Percentiles rank a stretch among this genome's conserved stretches.
phyloP scores from a whole-genome alignment of 345 rosid species.

The Passiflora organensis region DNA sequence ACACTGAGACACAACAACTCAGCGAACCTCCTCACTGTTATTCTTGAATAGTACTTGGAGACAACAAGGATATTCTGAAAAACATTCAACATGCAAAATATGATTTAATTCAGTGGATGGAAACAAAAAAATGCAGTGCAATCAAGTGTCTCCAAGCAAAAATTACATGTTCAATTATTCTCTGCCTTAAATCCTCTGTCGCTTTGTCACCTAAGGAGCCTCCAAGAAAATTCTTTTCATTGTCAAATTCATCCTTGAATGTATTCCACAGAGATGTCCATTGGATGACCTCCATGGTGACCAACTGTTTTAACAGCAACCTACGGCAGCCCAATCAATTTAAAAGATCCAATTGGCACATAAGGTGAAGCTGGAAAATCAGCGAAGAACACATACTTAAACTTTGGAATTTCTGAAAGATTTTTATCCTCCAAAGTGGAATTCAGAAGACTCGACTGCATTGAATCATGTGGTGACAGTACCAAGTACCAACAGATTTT shows the following conservation, averaged over 20 bases:
- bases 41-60: conserved; percentile 88
- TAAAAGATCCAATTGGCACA: not conserved
- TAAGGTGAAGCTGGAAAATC: not conserved
- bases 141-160: not conserved
- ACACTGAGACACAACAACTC: conserved; percentile 78
- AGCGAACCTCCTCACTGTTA: conserved; percentile 81
- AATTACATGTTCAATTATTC: conserved; percentile 90
- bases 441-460: conserved; percentile 80
- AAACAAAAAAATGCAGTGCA: conserved; percentile 6
- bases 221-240: conserved; percentile 77
- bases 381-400: conserved; percentile 40
- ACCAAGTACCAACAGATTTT: conserved; percentile 82
- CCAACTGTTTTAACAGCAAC: conserved; percentile 77
- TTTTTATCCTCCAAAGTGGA: conserved; percentile 80
- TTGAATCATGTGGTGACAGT: conserved; percentile 68
- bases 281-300: conserved; percentile 95
- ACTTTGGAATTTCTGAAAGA: conserved; percentile 70
- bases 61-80: conserved; percentile 96
- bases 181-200: conserved; percentile 80
- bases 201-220: conserved; percentile 90
- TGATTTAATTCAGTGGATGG: not conserved
- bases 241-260: conserved; percentile 79
- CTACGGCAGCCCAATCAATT: conserved; percentile 28
- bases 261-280: conserved; percentile 94
- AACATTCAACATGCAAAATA: conserved; percentile 9